Evolutionary conservation across 345 rosid genomes (phyloP).

Genomic region (Eutrema heterophyllum): DNA sequence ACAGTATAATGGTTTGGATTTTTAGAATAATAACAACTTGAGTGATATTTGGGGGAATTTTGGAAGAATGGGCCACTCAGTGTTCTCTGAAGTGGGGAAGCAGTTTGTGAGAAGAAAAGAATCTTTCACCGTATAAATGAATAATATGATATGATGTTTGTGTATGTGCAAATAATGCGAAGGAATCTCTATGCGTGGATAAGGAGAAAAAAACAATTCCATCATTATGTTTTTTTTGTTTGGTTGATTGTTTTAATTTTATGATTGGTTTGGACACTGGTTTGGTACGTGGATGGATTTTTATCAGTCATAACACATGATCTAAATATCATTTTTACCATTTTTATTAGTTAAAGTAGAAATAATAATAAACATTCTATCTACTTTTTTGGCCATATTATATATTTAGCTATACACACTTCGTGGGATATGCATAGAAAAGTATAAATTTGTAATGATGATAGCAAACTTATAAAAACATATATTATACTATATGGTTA

Average conservation of each 20-base stretch:
- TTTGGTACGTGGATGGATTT: constrained; percentile 9
- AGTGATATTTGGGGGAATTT: constrained; percentile 24
- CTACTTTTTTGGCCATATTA: neutral
- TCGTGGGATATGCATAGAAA: neutral
- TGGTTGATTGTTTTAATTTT: neutral
- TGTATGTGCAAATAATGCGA: constrained; percentile 24
- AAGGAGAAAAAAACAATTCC: constrained; percentile 1
- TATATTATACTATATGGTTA: no score
- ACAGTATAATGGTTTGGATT: constrained; percentile 6
- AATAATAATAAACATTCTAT: neutral
- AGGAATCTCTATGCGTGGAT: constrained; percentile 35
- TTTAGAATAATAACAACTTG: constrained; percentile 17
- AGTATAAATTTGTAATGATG: neutral
- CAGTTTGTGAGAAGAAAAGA: constrained; percentile 49
- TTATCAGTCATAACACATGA: constrained; percentile 8
- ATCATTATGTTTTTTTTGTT: constrained; percentile 24
- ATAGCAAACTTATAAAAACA: no score
- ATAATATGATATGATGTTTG: constrained; percentile 14
- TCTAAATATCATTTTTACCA: neutral
- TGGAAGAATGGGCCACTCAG: constrained; percentile 32
- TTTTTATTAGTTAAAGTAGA: neutral
- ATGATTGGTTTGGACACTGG: constrained; percentile 11
- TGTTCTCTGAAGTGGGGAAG: constrained; percentile 29
- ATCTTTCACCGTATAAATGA: constrained; percentile 25
- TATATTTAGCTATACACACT: neutral